Evolutionary conservation across 2,329 filamentous ascomycete genomes (phyloP), one percentile per base, ranked within the genome.

Genomic region (Albifimbria verrucaria): DNA sequence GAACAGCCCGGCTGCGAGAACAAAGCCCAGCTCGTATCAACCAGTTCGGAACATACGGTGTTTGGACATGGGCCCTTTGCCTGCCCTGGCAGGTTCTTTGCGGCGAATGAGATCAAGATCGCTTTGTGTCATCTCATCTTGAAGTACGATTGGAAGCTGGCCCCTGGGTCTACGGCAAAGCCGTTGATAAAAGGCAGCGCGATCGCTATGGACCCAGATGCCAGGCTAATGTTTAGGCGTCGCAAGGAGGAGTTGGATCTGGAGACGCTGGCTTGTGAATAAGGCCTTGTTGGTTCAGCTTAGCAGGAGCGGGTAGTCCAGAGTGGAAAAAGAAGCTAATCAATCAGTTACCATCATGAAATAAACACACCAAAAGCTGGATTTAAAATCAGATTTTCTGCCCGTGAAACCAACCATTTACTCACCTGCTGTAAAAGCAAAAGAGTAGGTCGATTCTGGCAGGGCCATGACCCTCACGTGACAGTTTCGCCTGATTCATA

Each of bases 71-170:
- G 75, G 1, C 60, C 58, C 5, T 70, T 75, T 47, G 68, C 73
- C 0, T 77, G 74, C 36, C 74, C 74, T 0, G 74, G 74, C 0
- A 59, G 73, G 1, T 76, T 75, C 60, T 75, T 76, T 56, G 73
- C 72, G 1, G 65, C 63, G 2, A 70, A 72, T 46, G 67, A 74
- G 58, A 64, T 75, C 25, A 75, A 77, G 65, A 55, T 71, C 15
- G 52, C 59, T 12, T 49, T 72, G 36, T 53, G 56, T 15, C 58
- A 65, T 23, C 25, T 72, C 6, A 22, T 71, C 26, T 48, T 68
- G 44, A 65, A 63, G 52, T 68, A 68, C 45, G 68, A 71, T 49
- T 47, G 20, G 18, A 47, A 18, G 22, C 7, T 47, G 44, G 17
- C 44, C 3, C 18, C 20, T 4, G 44, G 44, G 17, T 10, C 7